These are phyloP conservation scores for Geoglossum cookeanum DNA, from an alignment of 2,329 filamentous ascomycete species.

Conservation along the genomic window DNA sequence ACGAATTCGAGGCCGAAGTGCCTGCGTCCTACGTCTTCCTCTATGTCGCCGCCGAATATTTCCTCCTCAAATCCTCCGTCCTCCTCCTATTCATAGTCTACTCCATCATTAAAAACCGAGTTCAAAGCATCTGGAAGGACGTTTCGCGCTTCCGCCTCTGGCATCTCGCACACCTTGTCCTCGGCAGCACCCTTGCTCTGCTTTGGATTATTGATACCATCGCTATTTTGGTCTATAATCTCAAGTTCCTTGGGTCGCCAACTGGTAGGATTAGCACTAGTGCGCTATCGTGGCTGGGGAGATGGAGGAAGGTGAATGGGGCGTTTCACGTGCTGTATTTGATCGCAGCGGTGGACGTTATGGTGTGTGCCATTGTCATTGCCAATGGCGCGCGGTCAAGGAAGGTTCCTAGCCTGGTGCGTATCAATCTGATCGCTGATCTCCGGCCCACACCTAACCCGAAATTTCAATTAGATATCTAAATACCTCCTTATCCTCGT, in stretches of 20 bases:
- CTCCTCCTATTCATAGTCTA: not conserved
- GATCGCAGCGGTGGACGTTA: not conserved
- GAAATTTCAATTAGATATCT: not conserved
- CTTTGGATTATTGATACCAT: not conserved
- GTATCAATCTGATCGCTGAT: not conserved
- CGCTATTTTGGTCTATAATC: not conserved
- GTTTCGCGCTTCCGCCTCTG: not conserved
- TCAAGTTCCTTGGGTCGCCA: not conserved
- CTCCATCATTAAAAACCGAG: not conserved
- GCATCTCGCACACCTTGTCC: not conserved
- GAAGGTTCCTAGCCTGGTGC: not conserved
- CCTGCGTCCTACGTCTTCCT: not conserved
- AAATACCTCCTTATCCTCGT: not conserved
- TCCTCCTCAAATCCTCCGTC: not conserved
- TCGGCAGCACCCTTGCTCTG: not conserved
- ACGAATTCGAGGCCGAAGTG: not conserved
- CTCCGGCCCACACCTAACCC: not conserved
- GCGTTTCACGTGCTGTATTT: not conserved
- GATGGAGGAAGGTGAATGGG: not conserved
- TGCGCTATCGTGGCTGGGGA: not conserved
- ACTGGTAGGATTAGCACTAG: too few relatives aligned
- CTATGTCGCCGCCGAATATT: not conserved
- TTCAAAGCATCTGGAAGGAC: not conserved
- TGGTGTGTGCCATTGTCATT: not conserved
- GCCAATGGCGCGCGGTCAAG: not conserved